Percentiles rank a stretch among this genome's conserved stretches.
Evolutionary conservation across 2,329 filamentous ascomycete species (phyloP).

Genomic region (Monosporascus sp.): DNA sequence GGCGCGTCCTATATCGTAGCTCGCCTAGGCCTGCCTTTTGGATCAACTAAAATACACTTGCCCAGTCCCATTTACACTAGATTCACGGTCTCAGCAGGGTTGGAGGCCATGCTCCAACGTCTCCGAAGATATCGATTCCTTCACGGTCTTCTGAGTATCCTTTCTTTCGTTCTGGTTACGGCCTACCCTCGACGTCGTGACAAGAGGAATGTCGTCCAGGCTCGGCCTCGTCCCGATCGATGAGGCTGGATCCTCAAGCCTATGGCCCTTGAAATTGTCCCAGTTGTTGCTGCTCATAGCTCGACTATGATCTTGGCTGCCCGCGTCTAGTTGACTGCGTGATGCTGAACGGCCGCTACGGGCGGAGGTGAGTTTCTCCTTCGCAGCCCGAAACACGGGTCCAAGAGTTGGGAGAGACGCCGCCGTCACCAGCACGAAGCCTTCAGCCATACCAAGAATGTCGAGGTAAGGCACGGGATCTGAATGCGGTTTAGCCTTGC

Average conservation of each 20-base stretch:
- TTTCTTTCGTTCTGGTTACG: not conserved
- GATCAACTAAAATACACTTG: no score
- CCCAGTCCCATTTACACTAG: no score
- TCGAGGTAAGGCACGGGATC: conserved; percentile 20
- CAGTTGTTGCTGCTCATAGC: conserved; percentile 5
- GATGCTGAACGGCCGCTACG: not conserved
- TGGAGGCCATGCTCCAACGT: not conserved
- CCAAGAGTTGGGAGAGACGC: conserved; percentile 16
- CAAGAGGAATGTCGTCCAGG: conserved; percentile 11
- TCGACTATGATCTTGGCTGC: not conserved
- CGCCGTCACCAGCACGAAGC: conserved; percentile 16
- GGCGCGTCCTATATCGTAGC: no score
- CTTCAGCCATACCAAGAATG: conserved; percentile 21
- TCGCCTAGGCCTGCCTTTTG: no score
- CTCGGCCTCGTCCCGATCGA: conserved; percentile 6
- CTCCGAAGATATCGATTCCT: conserved; percentile 8
- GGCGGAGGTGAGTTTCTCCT: conserved; percentile 7
- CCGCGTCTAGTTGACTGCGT: no score
- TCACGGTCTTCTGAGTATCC: conserved; percentile 9
- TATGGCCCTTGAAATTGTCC: conserved; percentile 3
- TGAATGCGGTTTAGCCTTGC: not conserved
- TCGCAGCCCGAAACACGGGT: conserved; percentile 11
- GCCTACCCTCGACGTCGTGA: conserved; percentile 1
- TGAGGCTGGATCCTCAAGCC: not conserved
- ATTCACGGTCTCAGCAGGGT: no score